phyloP scores from a whole-genome alignment of 345 rosid genomes.

The Populus pruinosa region DNA sequence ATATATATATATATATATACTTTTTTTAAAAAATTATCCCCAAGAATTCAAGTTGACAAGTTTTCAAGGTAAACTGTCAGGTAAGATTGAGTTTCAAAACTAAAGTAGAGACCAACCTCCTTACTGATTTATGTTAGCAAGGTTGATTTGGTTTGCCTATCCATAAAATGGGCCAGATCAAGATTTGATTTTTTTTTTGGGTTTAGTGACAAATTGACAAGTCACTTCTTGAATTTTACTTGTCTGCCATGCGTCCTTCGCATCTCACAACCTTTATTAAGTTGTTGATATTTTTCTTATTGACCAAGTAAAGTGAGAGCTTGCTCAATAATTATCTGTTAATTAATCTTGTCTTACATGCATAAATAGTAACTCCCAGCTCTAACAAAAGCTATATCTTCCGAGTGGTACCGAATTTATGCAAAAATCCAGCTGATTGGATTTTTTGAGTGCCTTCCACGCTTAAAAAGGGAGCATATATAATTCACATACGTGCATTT shows the following conservation, averaged over 20 bases:
- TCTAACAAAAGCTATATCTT: neutral
- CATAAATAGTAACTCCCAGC: neutral
- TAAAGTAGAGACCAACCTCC: too few relatives aligned
- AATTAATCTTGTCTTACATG: neutral
- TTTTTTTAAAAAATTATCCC: too few relatives aligned
- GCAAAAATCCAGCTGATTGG: constrained; percentile 12
- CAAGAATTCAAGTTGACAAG: rapidly evolving
- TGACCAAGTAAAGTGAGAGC: neutral
- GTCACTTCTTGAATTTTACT: neutral
- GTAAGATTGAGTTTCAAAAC: too few relatives aligned
- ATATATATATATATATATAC: too few relatives aligned
- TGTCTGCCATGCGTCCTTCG: neutral
- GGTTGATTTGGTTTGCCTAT: neutral
- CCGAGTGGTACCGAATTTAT: constrained; percentile 8
- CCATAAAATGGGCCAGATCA: neutral
- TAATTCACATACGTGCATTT: constrained; percentile 11
- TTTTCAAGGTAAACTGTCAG: too few relatives aligned
- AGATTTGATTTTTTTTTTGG: too few relatives aligned
- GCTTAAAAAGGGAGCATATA: constrained; percentile 14
- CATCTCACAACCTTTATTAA: neutral
- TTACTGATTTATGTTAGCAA: neutral
- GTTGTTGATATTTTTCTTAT: neutral
- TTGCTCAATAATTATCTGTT: neutral
- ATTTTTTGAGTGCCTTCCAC: constrained; percentile 41
- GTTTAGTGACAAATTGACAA: neutral